These are phyloP conservation scores for Aegle marmelos DNA, from an alignment of 345 rosid genomes.

Conservation along the genomic window DNA sequence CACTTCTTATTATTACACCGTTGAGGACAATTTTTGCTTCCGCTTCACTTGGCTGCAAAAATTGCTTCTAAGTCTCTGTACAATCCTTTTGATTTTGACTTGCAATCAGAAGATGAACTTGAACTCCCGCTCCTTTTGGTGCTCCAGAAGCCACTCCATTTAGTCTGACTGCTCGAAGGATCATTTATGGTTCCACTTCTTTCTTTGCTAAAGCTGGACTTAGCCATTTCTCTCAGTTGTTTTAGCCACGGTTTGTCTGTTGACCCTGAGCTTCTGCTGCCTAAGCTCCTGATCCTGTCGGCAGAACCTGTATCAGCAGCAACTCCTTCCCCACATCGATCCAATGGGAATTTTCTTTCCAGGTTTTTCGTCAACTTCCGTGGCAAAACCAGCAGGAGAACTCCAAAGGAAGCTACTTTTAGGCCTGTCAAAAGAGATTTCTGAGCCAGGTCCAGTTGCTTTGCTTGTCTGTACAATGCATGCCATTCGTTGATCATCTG, in stretches of 20 bases:
- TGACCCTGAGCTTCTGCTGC: slow-evolving; percentile 60
- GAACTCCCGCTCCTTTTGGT: slow-evolving; percentile 64
- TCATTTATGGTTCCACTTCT: slow-evolving; percentile 47
- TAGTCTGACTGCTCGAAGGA: slow-evolving; percentile 68
- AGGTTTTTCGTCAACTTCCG: slow-evolving; percentile 37
- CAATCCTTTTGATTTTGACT: slow-evolving; percentile 51
- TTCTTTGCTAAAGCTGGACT: slow-evolving; percentile 69
- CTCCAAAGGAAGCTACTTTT: slow-evolving; percentile 60
- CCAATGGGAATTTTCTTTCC: slow-evolving; percentile 41
- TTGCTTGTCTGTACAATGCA: slow-evolving; percentile 65
- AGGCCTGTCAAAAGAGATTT: slow-evolving; percentile 53
- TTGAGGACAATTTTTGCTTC: slow-evolving; percentile 13
- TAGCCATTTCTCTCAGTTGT: slow-evolving; percentile 80
- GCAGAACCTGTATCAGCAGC: slow-evolving; percentile 29
- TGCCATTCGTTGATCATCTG: slow-evolving; percentile 68
- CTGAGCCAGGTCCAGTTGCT: slow-evolving; percentile 46
- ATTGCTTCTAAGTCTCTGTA: slow-evolving; percentile 82
- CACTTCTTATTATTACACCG: neutral
- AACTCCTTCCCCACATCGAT: slow-evolving; percentile 26
- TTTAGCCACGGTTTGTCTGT: slow-evolving; percentile 63
- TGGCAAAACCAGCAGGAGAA: slow-evolving; percentile 54
- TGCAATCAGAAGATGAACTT: slow-evolving; percentile 50
- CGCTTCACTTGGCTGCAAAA: slow-evolving; percentile 62
- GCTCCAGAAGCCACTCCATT: slow-evolving; percentile 73
- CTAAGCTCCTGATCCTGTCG: slow-evolving; percentile 49